Evolutionary conservation across 2,329 filamentous ascomycete genomes (phyloP), one percentile per base, ranked within the genome.

Genomic region (Arthrobotrys sinensis): DNA sequence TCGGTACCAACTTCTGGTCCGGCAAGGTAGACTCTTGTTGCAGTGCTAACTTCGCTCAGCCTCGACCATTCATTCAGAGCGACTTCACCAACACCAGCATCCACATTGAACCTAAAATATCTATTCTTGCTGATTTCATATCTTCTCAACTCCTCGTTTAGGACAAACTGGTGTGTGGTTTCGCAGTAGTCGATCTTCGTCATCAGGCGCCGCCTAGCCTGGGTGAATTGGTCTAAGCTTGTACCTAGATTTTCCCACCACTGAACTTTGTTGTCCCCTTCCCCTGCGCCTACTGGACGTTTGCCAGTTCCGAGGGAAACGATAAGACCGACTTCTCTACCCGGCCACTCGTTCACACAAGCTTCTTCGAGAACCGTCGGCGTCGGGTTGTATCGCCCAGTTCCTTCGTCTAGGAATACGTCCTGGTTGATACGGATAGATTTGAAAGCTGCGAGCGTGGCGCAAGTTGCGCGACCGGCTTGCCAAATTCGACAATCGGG

Each of bases 21-120:
- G 4, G 88, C 86, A 67, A 98, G 89, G 83, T 98, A 98, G 79
- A 91, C 90, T 80, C 93, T 89, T 0, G 96, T 98, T 82, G 91
- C 91, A 11, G 93, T 97, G 86, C 93, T 97, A 85, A 98, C 97
- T 55, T 97, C 94, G 34, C 92, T 91, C n/a, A 98, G 86, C 1
- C 94, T 90, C 82, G 93, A 89, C 95, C 95, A 98, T 84, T 98
- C 95, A 83, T 98, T 98, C 93, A 98, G 97, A 68, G 93, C 94
- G 83, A 97, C 97, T 83, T 97, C 95, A 66, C 95, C 95, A 1
- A 98, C 94, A 0, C 95, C 96, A 10, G 97, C 91, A 83, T 97
- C 94, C 43, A 98, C 96, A 80, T 99, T 98, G 16, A 97, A 87
- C 6, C 95, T 92, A 84, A 94, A 97, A 86, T 99, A 99, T 84